These are phyloP conservation scores for Mucor sp. DNA, from an alignment of 371 early-diverging fungal species.

Conservation along the genomic window DNA sequence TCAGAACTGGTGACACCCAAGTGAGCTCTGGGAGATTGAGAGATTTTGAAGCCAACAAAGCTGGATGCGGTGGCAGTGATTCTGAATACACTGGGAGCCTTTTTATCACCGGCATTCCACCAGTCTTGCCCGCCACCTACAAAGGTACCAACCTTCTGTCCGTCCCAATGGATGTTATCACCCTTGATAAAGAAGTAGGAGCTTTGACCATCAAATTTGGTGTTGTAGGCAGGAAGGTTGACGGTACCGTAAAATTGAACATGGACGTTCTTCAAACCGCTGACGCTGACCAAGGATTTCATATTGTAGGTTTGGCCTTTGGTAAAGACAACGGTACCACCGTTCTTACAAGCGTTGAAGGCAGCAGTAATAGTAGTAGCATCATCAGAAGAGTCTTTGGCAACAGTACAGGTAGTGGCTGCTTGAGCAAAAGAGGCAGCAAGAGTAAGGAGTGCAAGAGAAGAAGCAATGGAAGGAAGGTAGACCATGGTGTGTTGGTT, in stretches of 20 bases:
- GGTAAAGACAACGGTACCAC: conserved; percentile 38
- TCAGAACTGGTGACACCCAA: conserved; percentile 29
- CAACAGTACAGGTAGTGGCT: conserved; percentile 27
- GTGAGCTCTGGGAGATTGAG: conserved; percentile 35
- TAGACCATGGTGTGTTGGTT: conserved; percentile 2
- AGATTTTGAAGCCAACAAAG: conserved; percentile 34
- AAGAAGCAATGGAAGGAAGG: conserved; percentile 28
- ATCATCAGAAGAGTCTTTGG: conserved; percentile 26
- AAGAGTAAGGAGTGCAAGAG: conserved; percentile 24
- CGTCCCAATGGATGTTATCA: conserved; percentile 26
- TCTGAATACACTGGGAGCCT: conserved; percentile 36
- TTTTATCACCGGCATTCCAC: conserved; percentile 33
- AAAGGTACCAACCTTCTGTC: conserved; percentile 23
- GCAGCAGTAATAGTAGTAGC: conserved; percentile 27
- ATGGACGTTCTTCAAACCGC: conserved; percentile 26
- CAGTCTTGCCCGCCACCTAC: conserved; percentile 39
- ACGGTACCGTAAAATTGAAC: conserved; percentile 33
- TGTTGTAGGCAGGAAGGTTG: conserved; percentile 28
- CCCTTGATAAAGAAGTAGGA: conserved; percentile 33
- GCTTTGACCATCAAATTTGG: conserved; percentile 24
- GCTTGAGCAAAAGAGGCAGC: conserved; percentile 21
- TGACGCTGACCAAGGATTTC: conserved; percentile 21
- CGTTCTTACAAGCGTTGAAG: conserved; percentile 33
- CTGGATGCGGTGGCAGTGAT: conserved; percentile 32
- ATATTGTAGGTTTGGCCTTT: conserved; percentile 30